Evolutionary conservation across 768 basidiomycete genomes (phyloP).

Genomic region (Psilocybe azurescens): DNA sequence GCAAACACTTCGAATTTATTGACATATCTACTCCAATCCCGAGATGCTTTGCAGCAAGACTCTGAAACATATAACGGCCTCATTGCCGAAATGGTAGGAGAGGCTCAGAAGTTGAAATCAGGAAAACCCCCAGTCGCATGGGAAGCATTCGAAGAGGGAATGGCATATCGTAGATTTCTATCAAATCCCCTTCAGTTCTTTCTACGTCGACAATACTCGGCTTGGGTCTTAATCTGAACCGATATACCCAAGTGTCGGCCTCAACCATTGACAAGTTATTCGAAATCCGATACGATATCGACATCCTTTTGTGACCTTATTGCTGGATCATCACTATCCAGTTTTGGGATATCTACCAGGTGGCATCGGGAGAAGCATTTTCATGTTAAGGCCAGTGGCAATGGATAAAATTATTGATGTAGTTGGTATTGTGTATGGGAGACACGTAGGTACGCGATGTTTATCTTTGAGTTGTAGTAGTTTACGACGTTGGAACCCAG

Average conservation of each 20-base stretch:
- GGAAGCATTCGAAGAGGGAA: slow-evolving; percentile 53
- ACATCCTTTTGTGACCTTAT: neutral
- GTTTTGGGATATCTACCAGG: neutral
- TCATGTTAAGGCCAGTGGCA: too few relatives aligned
- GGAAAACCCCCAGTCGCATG: slow-evolving; percentile 46
- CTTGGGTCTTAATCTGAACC: too few relatives aligned
- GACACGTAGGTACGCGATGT: too few relatives aligned
- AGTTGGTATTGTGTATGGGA: too few relatives aligned
- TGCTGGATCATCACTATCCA: neutral
- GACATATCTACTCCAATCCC: slow-evolving; percentile 81
- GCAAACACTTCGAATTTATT: slow-evolving; percentile 76
- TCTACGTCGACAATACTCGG: too few relatives aligned
- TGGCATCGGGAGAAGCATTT: too few relatives aligned
- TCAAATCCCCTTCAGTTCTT: too few relatives aligned
- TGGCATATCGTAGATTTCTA: slow-evolving; percentile 37
- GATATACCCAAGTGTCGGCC: neutral
- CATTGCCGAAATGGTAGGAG: slow-evolving; percentile 91
- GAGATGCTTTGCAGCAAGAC: slow-evolving; percentile 85
- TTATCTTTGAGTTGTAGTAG: too few relatives aligned
- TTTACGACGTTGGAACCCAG: too few relatives aligned
- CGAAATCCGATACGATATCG: neutral
- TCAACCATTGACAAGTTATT: neutral
- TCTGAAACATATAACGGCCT: slow-evolving; percentile 89
- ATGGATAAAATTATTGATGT: too few relatives aligned
- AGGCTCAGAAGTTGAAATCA: slow-evolving; percentile 85